These are phyloP conservation scores for Grigorovia yakushimaensis DNA, from an alignment of 805 yeast genomes.

Conservation along the genomic window DNA sequence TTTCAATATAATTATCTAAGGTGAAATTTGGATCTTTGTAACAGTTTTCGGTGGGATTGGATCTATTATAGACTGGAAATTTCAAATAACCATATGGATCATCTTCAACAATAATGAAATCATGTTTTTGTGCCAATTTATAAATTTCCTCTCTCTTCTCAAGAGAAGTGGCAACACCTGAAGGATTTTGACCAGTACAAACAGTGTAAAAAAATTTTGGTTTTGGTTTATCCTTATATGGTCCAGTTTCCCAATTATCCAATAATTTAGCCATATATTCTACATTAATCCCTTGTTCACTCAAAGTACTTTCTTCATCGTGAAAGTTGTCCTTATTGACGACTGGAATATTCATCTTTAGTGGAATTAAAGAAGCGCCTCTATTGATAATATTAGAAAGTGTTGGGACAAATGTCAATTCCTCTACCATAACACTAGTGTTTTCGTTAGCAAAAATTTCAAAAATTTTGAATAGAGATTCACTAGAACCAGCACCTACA, in stretches of 20 bases:
- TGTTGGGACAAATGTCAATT: constrained; percentile 56
- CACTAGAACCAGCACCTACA: constrained; percentile 44
- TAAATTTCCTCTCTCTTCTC: constrained; percentile 43
- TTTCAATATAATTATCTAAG: constrained; percentile 36
- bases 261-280: constrained; percentile 40
- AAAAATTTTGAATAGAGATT: constrained; percentile 43
- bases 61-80: constrained; percentile 33
- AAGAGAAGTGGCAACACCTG: constrained; percentile 44
- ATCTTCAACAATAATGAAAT: constrained; percentile 57
- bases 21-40: constrained; percentile 18
- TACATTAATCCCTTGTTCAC: too few relatives aligned
- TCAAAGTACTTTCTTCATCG: too few relatives aligned
- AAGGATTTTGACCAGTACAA: constrained; percentile 67
- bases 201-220: constrained; percentile 58
- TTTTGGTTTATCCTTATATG: constrained; percentile 37
- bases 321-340: constrained; percentile 1
- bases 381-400: constrained; percentile 35
- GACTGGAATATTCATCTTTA: constrained; percentile 31
- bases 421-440: constrained; percentile 52
- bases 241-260: constrained; percentile 47
- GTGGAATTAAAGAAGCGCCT: constrained; percentile 53
- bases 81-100: constrained; percentile 60
- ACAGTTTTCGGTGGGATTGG: constrained; percentile 22
- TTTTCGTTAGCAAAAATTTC: constrained; percentile 46
- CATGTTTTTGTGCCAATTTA: constrained; percentile 43